Evolutionary conservation across 345 rosid genomes (phyloP), one percentile per base, ranked within the genome.

Genomic region (Rhodamnia argentea): DNA sequence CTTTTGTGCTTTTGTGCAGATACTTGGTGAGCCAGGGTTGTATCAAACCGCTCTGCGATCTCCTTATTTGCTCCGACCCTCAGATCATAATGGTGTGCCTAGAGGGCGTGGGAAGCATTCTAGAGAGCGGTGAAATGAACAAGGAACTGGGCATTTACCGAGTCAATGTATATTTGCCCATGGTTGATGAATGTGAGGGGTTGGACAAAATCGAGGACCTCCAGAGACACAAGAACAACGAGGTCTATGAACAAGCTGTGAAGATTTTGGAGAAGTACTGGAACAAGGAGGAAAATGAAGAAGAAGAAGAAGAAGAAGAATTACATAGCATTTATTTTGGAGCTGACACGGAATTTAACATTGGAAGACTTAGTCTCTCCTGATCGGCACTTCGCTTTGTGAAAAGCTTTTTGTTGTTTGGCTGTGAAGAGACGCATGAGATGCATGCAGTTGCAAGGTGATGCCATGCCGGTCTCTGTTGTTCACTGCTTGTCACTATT

Each of bases 21-120:
- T 91, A 44, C 83, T 83, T 90, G 70, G 92, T 91, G 83, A 90
- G 52, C 82, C 89, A 87, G 85, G 93, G 92, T 56, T 90, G 93
- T 86, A 85, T 92, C 50, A 90, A 87, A 57, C 90, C 90, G 16
- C 88, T 90, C 7, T 90, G 93, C 52, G 90, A 90, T 81, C 90
- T 90, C 82, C 90, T 89, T 42, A 86, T 55, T 32, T 90, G 90
- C 82, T 87, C 92, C 0, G 92, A 90, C 85, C 87, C 88, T 14
- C 85, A 89, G 50, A 90, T 86, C 0, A 88, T 90, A 37, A 87
- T 86, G 2, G 90, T 90, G 18, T 91, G 92, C 81, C 90, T 90
- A 7, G 90, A 90, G 47, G 92, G 90, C 13, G 86, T 90, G 2
- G 92, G 90, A 58, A 88, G 89, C 87, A 89, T 92, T 76, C 86